Base-by-base conservation (phyloP, 169 alveolate species). In the Babesia divergens region DNA sequence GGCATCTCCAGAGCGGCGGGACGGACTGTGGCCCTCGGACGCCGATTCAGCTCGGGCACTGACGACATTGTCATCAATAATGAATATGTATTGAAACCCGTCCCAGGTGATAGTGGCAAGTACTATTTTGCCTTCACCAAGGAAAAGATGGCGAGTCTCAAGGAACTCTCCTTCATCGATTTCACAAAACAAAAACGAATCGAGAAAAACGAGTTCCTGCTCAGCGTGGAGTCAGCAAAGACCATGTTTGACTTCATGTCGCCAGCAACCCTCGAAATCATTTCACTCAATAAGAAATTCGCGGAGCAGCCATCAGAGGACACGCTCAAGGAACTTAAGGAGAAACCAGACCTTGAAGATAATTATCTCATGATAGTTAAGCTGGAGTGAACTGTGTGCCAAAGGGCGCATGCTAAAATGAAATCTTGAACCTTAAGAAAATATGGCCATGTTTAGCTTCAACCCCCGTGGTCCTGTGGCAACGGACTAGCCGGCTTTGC, bases 241-340 rank as follows among this genome's bases (percentile, higher is more conserved):
- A 69, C 82, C 2, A 42, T 69, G 60, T 68, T 49, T 46, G 86
- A 77, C 69, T 67, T 77, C 66, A 53, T 54, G 56, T 67, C 86
- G n/a, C 86, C 86, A 34, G 64, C 68, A 7, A 47, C 64, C 40
- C 54, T 52, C 18, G 44, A 55, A 28, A 54, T 77, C 34, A 64
- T 65, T 5, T 64, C 62, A 22, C 53, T 55, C n/a, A 77, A 77
- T 68, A 55, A 66, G 28, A 77, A 77, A 65, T 75, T 65, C 32
- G 72, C 43, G 16, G 71, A 66, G 26, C 40, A 31, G 35, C 64
- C 79, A 20, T 24, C 69, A 18, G 81, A 75, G 22, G 77, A 75
- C 37, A 31, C 49, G 40, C 74, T 72, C 38, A 64, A 51, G 51
- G 65, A 75, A 29, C 71, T 75, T 26, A 50, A 59, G 68, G 65